Conservation (phyloP, 2,329 filamentous ascomycete species). For the Aspergillus bombycis region DNA sequence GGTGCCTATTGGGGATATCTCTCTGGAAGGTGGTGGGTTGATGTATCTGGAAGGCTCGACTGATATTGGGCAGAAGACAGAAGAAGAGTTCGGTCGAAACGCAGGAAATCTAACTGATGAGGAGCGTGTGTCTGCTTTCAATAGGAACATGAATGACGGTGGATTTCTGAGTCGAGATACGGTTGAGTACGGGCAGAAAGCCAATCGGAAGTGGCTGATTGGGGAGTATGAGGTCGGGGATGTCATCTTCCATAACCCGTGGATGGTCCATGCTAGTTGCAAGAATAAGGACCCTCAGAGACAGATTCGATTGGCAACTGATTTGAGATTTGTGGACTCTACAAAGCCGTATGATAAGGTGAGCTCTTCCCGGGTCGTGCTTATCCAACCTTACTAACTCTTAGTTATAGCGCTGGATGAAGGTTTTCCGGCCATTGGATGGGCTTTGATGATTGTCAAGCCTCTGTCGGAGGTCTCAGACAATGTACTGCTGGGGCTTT, state of each 20-base stretch:
- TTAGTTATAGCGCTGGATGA: neutral
- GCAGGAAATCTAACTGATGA: slow-evolving; percentile 4
- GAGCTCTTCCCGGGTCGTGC: neutral
- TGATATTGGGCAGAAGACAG: slow-evolving; percentile 7
- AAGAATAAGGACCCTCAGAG: neutral
- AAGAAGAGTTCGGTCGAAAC: slow-evolving; percentile 3
- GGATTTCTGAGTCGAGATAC: slow-evolving; percentile 22
- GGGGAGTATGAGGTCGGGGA: neutral
- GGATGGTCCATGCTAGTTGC: slow-evolving; percentile 5
- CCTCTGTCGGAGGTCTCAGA: neutral
- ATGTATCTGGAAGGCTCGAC: slow-evolving; percentile 36
- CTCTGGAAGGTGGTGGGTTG: slow-evolving; percentile 38
- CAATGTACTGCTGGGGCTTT: rapidly evolving
- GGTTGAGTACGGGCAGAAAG: slow-evolving; percentile 9
- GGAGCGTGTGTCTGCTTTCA: slow-evolving; percentile 21
- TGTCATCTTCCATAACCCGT: slow-evolving; percentile 7
- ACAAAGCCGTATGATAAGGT: slow-evolving; percentile 2
- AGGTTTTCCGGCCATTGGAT: neutral
- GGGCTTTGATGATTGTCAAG: neutral
- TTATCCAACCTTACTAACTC: neutral
- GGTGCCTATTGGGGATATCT: slow-evolving; percentile 39
- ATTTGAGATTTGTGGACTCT: slow-evolving; percentile 4
- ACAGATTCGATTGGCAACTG: slow-evolving; percentile 1
- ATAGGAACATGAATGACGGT: slow-evolving; percentile 27
- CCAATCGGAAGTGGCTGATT: slow-evolving; percentile 1